These are phyloP conservation scores for Xylaria longipes DNA, from an alignment of 495 filamentous ascomycete species.

Conservation along the genomic window DNA sequence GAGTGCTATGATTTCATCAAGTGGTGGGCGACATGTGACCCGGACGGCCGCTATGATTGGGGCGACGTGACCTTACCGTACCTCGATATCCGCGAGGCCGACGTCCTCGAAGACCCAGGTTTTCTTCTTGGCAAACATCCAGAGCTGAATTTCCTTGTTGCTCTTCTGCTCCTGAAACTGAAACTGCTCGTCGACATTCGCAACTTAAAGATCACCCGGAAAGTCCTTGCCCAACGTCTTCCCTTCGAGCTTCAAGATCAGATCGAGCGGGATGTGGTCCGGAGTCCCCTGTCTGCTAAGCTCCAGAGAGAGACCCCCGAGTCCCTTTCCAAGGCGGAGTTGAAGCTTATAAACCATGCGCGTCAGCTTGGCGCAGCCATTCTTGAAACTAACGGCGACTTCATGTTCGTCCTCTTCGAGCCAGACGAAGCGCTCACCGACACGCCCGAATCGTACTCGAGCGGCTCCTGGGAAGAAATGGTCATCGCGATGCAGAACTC, in stretches of 20 bases:
- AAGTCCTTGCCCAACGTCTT: conserved; percentile 28
- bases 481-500: conserved; percentile 41
- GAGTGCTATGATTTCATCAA: conserved; percentile 64
- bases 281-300: conserved; percentile 31
- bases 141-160: conserved; percentile 35
- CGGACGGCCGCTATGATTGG: conserved; percentile 45
- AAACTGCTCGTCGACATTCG: conserved; percentile 45
- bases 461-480: conserved; percentile 41
- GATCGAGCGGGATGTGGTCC: conserved; percentile 29
- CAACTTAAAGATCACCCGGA: conserved; percentile 37
- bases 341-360: conserved; percentile 37
- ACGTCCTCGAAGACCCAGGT: conserved; percentile 41
- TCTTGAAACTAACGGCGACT: conserved; percentile 35
- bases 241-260: conserved; percentile 32
- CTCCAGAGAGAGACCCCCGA: conserved; percentile 24
- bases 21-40: conserved; percentile 47
- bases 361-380: conserved; percentile 35
- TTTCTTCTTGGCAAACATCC: conserved; percentile 27
- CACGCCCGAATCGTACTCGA: conserved; percentile 27
- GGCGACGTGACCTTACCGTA: conserved; percentile 41
- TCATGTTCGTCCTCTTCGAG: conserved; percentile 42
- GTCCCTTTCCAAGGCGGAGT: conserved; percentile 18
- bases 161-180: conserved; percentile 47
- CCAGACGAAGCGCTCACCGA: conserved; percentile 40
- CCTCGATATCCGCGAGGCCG: conserved; percentile 45